Percentiles rank a stretch among this genome's conserved stretches.
These are phyloP conservation scores for Xylaria grammica DNA, from an alignment of 495 filamentous ascomycete genomes.

Conservation along the genomic window DNA sequence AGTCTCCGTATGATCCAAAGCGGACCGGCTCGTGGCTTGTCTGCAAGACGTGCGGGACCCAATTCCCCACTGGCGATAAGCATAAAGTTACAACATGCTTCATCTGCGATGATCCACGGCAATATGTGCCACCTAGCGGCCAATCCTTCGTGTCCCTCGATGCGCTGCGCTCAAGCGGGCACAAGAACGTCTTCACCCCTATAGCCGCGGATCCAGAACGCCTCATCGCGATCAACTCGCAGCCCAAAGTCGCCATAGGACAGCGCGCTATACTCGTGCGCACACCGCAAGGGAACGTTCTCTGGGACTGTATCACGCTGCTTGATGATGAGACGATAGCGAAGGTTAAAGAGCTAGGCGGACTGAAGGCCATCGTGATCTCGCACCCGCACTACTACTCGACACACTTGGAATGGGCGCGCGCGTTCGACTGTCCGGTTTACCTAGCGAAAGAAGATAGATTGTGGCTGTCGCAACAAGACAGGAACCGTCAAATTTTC, in stretches of 20 bases:
- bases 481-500: constrained; percentile 47
- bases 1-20: constrained; percentile 26
- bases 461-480: constrained; percentile 56
- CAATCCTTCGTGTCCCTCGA: constrained; percentile 65
- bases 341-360: constrained; percentile 56
- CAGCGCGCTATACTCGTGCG: constrained; percentile 70
- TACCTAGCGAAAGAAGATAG: constrained; percentile 66
- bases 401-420: constrained; percentile 70
- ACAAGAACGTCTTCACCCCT: constrained; percentile 51
- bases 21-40: constrained; percentile 57
- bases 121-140: constrained; percentile 67
- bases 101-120: constrained; percentile 79
- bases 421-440: constrained; percentile 65
- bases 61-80: constrained; percentile 59
- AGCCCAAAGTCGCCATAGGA: constrained; percentile 72
- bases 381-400: constrained; percentile 82
- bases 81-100: constrained; percentile 60
- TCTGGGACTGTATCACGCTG: constrained; percentile 76
- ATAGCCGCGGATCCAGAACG: constrained; percentile 38
- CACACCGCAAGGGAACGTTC: constrained; percentile 65
- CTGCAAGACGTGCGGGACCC: constrained; percentile 73
- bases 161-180: constrained; percentile 33
- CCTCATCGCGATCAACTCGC: constrained; percentile 60
- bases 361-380: constrained; percentile 74
- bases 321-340: constrained; percentile 65